Evolutionary conservation across 768 basidiomycete genomes (phyloP).

Genomic region (Cystobasidium tubakii): DNA sequence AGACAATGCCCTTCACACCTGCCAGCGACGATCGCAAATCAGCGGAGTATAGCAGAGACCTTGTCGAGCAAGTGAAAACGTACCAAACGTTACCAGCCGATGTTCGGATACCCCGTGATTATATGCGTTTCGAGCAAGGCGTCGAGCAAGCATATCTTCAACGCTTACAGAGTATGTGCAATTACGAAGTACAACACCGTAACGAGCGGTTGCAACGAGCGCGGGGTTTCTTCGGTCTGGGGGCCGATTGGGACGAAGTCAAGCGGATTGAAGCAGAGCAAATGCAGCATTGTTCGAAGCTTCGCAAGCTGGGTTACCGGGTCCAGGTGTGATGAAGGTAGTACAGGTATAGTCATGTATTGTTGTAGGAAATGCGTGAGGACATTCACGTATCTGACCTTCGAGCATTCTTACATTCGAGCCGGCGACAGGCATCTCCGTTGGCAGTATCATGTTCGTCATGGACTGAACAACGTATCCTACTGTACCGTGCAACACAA

Average conservation of each 20-base stretch:
- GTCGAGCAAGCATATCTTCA: constrained; percentile 72
- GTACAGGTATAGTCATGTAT: background rate
- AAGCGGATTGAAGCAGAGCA: constrained; percentile 64
- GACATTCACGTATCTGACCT: background rate
- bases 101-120: constrained; percentile 50
- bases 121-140: constrained; percentile 60
- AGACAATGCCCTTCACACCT: background rate
- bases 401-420: too few species aligned
- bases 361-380: background rate
- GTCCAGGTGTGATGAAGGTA: constrained; percentile 6
- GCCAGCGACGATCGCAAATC: constrained; percentile 5
- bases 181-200: constrained; percentile 62
- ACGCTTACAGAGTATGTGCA: constrained; percentile 66
- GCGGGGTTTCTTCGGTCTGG: constrained; percentile 80
- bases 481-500: too few species aligned
- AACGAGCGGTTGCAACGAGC: constrained; percentile 68
- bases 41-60: background rate
- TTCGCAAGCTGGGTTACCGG: constrained; percentile 52
- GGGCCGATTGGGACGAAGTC: constrained; percentile 88
- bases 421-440: background rate
- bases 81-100: constrained; percentile 40
- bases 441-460: too few species aligned
- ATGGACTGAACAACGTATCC: too few species aligned
- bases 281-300: constrained; percentile 69
- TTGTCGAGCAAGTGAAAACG: background rate